These are phyloP conservation scores for Cryptococcus sp. DNA, from an alignment of 1,284 basidiomycete species.

Conservation along the genomic window DNA sequence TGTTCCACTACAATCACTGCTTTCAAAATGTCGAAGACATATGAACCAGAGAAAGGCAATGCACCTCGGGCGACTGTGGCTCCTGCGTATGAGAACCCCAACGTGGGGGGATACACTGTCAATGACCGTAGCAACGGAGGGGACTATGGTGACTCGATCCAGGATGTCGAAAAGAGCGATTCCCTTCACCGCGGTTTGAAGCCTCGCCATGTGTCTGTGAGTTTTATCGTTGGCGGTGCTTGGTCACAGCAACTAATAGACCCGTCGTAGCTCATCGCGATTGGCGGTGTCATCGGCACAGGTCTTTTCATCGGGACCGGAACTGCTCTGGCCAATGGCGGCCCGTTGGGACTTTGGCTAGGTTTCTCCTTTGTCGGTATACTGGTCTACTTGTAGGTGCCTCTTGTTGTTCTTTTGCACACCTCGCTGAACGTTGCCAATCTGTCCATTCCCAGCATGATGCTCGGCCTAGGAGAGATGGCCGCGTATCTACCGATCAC, in stretches of 20 bases:
- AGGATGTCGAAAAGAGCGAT: not conserved
- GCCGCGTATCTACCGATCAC: conserved; percentile 47
- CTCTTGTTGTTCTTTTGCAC: not conserved
- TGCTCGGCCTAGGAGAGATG: conserved; percentile 30
- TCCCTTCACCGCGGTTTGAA: conserved; percentile 4
- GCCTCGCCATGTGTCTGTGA: conserved; percentile 8
- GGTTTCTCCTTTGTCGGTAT: conserved; percentile 37
- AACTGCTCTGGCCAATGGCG: conserved; percentile 52
- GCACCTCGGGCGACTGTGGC: too few relatives aligned
- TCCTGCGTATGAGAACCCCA: too few relatives aligned
- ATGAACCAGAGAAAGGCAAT: too few relatives aligned
- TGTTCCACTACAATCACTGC: too few relatives aligned
- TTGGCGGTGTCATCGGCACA: conserved; percentile 24
- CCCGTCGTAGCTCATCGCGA: conserved; percentile 9
- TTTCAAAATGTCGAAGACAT: too few relatives aligned
- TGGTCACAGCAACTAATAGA: not conserved
- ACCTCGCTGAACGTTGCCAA: not conserved
- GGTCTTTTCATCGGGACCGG: conserved; percentile 56
- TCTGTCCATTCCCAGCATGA: conserved; percentile 8
- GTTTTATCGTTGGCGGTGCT: not conserved
- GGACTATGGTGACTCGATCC: too few relatives aligned
- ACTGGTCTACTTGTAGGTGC: conserved; percentile 25
- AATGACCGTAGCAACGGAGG: too few relatives aligned
- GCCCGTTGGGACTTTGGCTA: conserved; percentile 51
- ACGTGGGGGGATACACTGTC: too few relatives aligned